A percentile compares a stretch with the other conserved stretches of the same genome.
phyloP scores from a whole-genome alignment of 805 yeast genomes.

The Myxozyma geophila region DNA sequence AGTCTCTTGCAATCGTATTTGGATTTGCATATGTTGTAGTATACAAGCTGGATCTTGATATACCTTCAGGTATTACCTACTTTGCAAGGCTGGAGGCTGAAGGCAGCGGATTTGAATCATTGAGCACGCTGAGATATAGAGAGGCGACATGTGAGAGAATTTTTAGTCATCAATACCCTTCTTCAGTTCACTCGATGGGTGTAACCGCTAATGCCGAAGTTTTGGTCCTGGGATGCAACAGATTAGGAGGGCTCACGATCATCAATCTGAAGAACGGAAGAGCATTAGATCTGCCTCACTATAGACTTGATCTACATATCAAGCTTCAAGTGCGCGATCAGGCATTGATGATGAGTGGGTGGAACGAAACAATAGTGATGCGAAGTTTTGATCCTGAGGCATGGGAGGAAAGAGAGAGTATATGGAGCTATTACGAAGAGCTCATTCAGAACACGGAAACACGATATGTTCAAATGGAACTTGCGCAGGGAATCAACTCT shows the following conservation, averaged over 20 bases:
- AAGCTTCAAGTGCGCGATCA: constrained; percentile 21
- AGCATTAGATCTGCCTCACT: constrained; percentile 38
- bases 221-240: constrained; percentile 32
- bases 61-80: neutral
- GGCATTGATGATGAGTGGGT: constrained; percentile 32
- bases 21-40: constrained; percentile 34
- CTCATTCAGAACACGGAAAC: constrained; percentile 22
- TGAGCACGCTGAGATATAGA: neutral
- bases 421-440: constrained; percentile 28
- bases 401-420: constrained; percentile 19
- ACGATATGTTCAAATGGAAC: constrained; percentile 30
- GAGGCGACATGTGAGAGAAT: constrained; percentile 18
- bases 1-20: constrained; percentile 28
- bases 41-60: constrained; percentile 19
- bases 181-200: constrained; percentile 34
- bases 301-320: constrained; percentile 34
- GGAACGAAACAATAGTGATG: constrained; percentile 36
- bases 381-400: constrained; percentile 25
- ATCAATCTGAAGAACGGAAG: constrained; percentile 30
- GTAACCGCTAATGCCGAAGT: constrained; percentile 32
- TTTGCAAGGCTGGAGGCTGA: too few relatives aligned
- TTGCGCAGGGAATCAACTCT: constrained; percentile 15
- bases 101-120: neutral
- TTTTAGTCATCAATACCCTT: constrained; percentile 35
- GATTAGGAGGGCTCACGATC: constrained; percentile 38